Evolutionary conservation across 805 yeast species (phyloP).

Genomic region (Myxozyma vanderwaltii): DNA sequence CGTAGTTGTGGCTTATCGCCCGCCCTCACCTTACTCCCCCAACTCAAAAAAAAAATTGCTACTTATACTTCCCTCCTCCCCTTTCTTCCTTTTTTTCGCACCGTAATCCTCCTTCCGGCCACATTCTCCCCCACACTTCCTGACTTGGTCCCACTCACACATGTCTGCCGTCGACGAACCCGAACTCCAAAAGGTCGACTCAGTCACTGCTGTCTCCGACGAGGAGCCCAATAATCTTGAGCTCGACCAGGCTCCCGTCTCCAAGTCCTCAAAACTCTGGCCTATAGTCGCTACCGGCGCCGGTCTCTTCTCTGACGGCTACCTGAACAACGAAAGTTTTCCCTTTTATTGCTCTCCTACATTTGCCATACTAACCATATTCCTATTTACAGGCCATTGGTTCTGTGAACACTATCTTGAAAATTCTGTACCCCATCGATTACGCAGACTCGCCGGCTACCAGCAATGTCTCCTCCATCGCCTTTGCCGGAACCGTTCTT

Average conservation of each 20-base stretch:
- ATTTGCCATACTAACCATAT: neutral
- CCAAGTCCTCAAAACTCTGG: conserved; percentile 45
- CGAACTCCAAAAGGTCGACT: neutral
- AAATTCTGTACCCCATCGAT: conserved; percentile 62
- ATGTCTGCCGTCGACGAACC: conserved; percentile 5
- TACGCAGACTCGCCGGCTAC: conserved; percentile 69
- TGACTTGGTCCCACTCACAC: neutral
- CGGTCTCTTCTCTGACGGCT: conserved; percentile 91
- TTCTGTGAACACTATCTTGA: conserved; percentile 72
- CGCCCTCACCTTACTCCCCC: neutral
- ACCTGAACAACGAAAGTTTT: conserved; percentile 62
- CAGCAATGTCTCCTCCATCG: conserved; percentile 80
- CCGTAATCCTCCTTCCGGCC: neutral
- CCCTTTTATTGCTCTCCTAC: neutral
- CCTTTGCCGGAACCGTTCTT: conserved; percentile 86
- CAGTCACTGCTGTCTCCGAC: neutral
- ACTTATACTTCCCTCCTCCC: neutral
- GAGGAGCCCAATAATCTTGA: neutral
- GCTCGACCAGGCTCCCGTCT: neutral
- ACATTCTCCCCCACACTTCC: neutral
- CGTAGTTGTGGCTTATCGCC: too few species aligned
- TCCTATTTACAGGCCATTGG: conserved; percentile 54
- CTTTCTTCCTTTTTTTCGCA: neutral
- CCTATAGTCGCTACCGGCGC: conserved; percentile 85
- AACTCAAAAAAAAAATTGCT: neutral